Base-by-base conservation (phyloP, 768 basidiomycete genomes). In the Xerocomellus dryophilus region DNA sequence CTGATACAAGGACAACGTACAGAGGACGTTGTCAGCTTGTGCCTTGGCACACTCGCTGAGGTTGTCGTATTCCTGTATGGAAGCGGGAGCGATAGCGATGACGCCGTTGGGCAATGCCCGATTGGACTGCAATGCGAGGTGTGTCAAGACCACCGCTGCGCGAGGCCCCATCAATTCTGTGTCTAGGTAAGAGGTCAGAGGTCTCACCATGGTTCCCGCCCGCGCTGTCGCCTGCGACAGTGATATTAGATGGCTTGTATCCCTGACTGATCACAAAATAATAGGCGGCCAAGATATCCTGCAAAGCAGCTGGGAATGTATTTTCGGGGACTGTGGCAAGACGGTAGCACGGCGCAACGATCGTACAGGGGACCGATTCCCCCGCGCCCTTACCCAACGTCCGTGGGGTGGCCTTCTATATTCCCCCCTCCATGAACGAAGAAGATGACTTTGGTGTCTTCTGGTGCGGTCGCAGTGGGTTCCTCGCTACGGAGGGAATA, bases 101-200 rank as follows among this genome's bases (percentile, higher is more conserved):
- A 88, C 69, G 60, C 86, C 82, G 0, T 73, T 66, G 43, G 81
- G 79, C 36, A 85, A 71, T 5, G 74, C 71, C 27, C 69, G 15
- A 66, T 11, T 83, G 23, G 82, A 81, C 68, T 86, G 86, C 53
- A 77, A 74, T 42, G 79, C 68, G 14, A 62, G 53, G 34, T 62
- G 49, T 0, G 61, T 46, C 40, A 62, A 47, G 4, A 62, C 46
- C 4, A 62, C 4, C 38, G 51, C 61, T 62, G 15, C 1, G 23
- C 2, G 18, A 21, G 17, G 11, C 8, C 2, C 4, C 15, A 12
- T 43, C 42, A 43, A 17, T 17, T 11, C 20, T 10, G 17, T 11
- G n/a, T 18, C 12, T 25, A 4, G 6, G 12, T 29, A 7, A 44
- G n/a, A 4, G 27, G 11, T 10, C 5, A 14, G 9, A 20, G 10